phyloP scores from a whole-genome alignment of 768 basidiomycete species.

The Trametes cinnabarina region DNA sequence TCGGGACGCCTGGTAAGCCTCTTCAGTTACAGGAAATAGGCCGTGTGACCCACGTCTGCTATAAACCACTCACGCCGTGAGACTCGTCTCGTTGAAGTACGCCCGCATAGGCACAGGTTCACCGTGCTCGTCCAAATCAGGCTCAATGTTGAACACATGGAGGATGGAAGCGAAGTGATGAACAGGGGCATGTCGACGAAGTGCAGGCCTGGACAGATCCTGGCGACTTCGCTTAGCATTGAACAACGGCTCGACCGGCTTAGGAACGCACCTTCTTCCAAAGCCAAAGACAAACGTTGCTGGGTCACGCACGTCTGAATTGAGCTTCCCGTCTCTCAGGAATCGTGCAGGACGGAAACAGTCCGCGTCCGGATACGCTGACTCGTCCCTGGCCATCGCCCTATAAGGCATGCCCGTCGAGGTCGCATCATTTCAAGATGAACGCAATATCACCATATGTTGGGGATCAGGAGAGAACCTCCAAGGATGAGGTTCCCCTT shows the following conservation, averaged over 20 bases:
- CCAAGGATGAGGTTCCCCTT: slow-evolving; percentile 29
- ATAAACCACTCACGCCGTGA: slow-evolving; percentile 4
- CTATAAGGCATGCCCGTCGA: not conserved
- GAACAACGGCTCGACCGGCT: not conserved
- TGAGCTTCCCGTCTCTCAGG: not conserved
- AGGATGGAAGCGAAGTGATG: slow-evolving; percentile 8
- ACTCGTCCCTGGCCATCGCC: slow-evolving; percentile 12
- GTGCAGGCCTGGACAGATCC: slow-evolving; percentile 7
- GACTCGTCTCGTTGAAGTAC: not conserved
- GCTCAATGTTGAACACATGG: slow-evolving; percentile 2
- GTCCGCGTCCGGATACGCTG: slow-evolving; percentile 12
- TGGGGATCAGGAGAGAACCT: slow-evolving; percentile 25
- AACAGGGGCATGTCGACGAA: slow-evolving; percentile 3
- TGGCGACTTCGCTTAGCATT: not conserved
- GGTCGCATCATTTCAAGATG: not conserved
- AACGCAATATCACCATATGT: slow-evolving; percentile 19
- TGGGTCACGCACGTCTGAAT: slow-evolving; percentile 9
- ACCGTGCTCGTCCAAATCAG: slow-evolving; percentile 2
- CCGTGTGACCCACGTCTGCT: not conserved
- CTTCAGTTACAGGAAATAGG: not conserved
- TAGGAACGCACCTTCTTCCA: slow-evolving; percentile 9
- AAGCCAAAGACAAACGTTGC: slow-evolving; percentile 16
- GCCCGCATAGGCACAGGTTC: not conserved
- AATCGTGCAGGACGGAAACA: slow-evolving; percentile 14
- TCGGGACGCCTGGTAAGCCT: not conserved